Percentiles rank a stretch among this genome's conserved stretches.
Conservation (phyloP, 768 basidiomycete genomes). For the Suillus discolor region DNA sequence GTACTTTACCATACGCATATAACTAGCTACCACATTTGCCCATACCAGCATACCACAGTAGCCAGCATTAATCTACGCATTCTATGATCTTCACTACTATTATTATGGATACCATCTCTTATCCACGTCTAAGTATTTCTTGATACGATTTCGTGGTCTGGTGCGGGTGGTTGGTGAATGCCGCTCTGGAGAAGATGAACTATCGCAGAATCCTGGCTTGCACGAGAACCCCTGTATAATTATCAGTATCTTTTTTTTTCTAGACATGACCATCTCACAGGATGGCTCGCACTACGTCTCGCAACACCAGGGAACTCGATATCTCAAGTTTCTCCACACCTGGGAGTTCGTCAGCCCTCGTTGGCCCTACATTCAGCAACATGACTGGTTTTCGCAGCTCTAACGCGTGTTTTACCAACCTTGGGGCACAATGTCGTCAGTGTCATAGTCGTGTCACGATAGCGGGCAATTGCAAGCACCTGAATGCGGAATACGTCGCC, state of each 20-base stretch:
- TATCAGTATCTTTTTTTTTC: slow-evolving; percentile 9
- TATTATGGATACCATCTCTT: slow-evolving; percentile 1
- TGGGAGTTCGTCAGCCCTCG: slow-evolving; percentile 72
- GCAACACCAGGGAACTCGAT: slow-evolving; percentile 70
- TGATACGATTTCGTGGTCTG: slow-evolving; percentile 35
- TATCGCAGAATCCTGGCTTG: slow-evolving; percentile 47
- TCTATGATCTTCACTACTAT: slow-evolving; percentile 28
- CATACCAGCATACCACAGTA: slow-evolving; percentile 29
- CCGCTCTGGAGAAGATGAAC: slow-evolving; percentile 59
- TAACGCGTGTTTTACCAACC: slow-evolving; percentile 79
- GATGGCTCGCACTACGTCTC: slow-evolving; percentile 59
- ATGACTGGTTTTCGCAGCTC: slow-evolving; percentile 77
- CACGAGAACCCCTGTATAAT: slow-evolving; percentile 46
- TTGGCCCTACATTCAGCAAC: slow-evolving; percentile 86
- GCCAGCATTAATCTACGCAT: slow-evolving; percentile 33
- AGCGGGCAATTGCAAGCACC: slow-evolving; percentile 42
- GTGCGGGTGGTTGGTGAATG: slow-evolving; percentile 51
- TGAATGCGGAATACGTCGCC: slow-evolving; percentile 91
- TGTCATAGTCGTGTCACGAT: slow-evolving; percentile 3
- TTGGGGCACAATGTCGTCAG: slow-evolving; percentile 26
- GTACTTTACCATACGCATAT: slow-evolving; percentile 28
- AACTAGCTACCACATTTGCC: slow-evolving; percentile 22
- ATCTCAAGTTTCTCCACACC: slow-evolving; percentile 83
- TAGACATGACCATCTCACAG: slow-evolving; percentile 50
- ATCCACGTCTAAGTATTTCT: slow-evolving; percentile 3